Evolutionary conservation across 1,284 basidiomycete genomes (phyloP).

Genomic region (Abortiporus biennis): DNA sequence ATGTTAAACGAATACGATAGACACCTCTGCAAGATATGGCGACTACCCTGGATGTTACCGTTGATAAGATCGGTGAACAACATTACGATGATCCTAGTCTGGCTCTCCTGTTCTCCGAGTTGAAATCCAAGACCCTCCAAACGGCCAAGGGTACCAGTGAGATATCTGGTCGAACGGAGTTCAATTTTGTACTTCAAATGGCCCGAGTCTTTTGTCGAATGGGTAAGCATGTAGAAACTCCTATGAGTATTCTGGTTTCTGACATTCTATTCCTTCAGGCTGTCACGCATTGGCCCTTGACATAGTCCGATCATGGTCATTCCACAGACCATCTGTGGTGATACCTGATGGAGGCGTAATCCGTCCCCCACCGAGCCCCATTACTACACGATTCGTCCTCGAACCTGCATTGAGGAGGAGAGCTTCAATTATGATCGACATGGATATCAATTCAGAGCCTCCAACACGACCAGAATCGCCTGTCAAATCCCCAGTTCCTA

Average conservation of each 20-base stretch:
- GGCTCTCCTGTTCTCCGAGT: slow-evolving; percentile 84
- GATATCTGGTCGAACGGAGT: slow-evolving; percentile 82
- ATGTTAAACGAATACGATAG: no score
- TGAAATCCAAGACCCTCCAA: slow-evolving; percentile 86
- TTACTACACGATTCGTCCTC: slow-evolving; percentile 44
- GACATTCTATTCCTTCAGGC: slow-evolving; percentile 42
- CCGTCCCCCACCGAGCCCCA: slow-evolving; percentile 33
- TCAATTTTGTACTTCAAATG: slow-evolving; percentile 91
- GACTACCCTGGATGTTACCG: slow-evolving; percentile 41
- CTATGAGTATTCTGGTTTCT: background rate
- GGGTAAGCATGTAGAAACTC: slow-evolving; percentile 50
- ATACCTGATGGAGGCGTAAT: slow-evolving; percentile 24
- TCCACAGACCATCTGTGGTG: slow-evolving; percentile 63
- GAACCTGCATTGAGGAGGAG: slow-evolving; percentile 49
- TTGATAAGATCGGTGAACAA: slow-evolving; percentile 72
- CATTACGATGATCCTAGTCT: slow-evolving; percentile 91
- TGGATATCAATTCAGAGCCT: slow-evolving; percentile 68
- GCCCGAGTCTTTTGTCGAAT: slow-evolving; percentile 88
- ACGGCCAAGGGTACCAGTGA: slow-evolving; percentile 88
- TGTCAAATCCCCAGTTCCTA: slow-evolving; percentile 16
- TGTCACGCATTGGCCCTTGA: slow-evolving; percentile 87
- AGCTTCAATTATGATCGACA: slow-evolving; percentile 80
- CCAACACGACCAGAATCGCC: slow-evolving; percentile 53
- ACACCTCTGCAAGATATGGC: slow-evolving; percentile 75
- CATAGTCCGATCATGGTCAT: slow-evolving; percentile 86